Conservation (phyloP, 2,329 filamentous ascomycete genomes). For the Amylocarpus encephaloides region DNA sequence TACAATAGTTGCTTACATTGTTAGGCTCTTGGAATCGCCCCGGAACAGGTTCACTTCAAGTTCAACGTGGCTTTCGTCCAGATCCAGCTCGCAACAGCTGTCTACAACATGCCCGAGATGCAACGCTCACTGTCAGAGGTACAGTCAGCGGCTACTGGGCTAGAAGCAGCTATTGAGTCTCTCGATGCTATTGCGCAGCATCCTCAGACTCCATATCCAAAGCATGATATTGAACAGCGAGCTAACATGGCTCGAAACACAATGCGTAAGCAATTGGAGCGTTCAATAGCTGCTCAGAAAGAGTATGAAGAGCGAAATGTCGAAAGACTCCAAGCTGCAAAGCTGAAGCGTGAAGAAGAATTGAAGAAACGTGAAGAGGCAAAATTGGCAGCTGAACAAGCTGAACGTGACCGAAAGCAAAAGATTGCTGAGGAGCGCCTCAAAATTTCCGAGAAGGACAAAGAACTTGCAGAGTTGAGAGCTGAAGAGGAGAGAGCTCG, state of each 20-base stretch:
- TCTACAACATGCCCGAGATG: conserved; percentile 67
- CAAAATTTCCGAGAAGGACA: conserved; percentile 69
- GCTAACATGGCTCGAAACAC: conserved; percentile 97
- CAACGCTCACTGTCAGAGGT: conserved; percentile 76
- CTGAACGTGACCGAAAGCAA: conserved; percentile 66
- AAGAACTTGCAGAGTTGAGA: conserved; percentile 63
- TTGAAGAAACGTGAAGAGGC: conserved; percentile 71
- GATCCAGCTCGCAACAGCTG: conserved; percentile 80
- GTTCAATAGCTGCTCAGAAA: conserved; percentile 74
- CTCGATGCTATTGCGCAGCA: conserved; percentile 57
- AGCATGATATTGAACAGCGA: conserved; percentile 84
- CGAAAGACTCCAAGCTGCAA: conserved; percentile 74
- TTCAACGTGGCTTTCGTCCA: conserved; percentile 99
- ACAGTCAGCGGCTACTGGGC: conserved; percentile 68
- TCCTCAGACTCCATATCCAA: conserved; percentile 75
- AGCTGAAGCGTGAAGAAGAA: conserved; percentile 74
- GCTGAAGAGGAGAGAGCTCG: conserved; percentile 62
- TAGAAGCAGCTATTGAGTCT: conserved; percentile 77
- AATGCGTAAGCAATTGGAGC: conserved; percentile 83
- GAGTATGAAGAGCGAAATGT: conserved; percentile 94
- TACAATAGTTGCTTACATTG: conserved; percentile 21
- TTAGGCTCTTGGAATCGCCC: conserved; percentile 68
- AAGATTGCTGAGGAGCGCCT: conserved; percentile 84
- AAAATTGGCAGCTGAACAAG: conserved; percentile 59
- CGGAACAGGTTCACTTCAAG: conserved; percentile 83